phyloP scores from a whole-genome alignment of 1,284 basidiomycete genomes.

The Laetiporus sulphureus region DNA sequence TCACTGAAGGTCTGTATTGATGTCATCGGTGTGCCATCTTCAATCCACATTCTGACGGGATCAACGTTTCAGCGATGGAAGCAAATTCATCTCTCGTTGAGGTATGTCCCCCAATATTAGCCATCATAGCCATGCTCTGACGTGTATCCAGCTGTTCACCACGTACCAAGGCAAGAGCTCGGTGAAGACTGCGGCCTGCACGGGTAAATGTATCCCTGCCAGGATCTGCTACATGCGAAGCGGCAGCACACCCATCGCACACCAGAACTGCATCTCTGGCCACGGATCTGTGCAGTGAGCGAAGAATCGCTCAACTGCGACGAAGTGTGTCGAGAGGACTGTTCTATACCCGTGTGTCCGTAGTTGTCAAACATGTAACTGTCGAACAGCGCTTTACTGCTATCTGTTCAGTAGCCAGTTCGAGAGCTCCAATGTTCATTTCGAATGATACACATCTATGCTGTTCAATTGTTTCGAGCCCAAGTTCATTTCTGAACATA shows the following conservation, averaged over 20 bases:
- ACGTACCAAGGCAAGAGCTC: slow-evolving; percentile 68
- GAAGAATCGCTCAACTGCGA: no score
- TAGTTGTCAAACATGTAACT: no score
- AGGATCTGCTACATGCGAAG: slow-evolving; percentile 79
- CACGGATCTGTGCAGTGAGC: slow-evolving; percentile 69
- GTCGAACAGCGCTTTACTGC: no score
- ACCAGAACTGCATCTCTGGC: slow-evolving; percentile 51
- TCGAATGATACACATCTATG: no score
- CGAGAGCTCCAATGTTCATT: no score
- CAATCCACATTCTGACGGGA: no score
- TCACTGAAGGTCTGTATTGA: slow-evolving; percentile 60
- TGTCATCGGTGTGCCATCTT: no score
- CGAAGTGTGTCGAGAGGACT: no score
- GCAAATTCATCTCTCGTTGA: not conserved
- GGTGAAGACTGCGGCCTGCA: slow-evolving; percentile 45
- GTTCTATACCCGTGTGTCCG: no score
- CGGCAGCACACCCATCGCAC: slow-evolving; percentile 53
- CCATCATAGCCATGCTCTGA: slow-evolving; percentile 17
- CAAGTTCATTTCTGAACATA: no score
- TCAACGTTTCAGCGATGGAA: not conserved
- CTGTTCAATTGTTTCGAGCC: no score
- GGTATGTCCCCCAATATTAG: not conserved
- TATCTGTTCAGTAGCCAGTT: no score
- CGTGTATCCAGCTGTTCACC: slow-evolving; percentile 47
- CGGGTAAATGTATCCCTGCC: slow-evolving; percentile 50